Evolutionary conservation across 2,329 filamentous ascomycete genomes (phyloP), one percentile per base, ranked within the genome.

Genomic region (Harringtonia lauricola): DNA sequence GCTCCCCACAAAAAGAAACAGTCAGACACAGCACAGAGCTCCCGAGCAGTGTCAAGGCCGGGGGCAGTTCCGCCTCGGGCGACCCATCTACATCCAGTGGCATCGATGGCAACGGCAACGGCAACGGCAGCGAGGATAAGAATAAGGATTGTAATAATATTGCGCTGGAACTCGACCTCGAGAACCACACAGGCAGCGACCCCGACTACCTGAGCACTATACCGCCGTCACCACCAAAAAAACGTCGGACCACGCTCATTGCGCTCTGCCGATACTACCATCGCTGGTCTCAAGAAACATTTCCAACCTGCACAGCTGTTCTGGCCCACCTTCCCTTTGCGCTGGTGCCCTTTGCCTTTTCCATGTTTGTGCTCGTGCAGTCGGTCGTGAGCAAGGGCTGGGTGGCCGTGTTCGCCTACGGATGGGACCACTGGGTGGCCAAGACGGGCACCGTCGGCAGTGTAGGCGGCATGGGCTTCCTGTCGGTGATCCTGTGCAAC

Each of bases 301-400:
- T 86, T 39, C 83, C 83, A 0, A 86, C 81, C 0, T 74, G 75
- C 2, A 75, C 76, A 18, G 74, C 77, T 0, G 81, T 86, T 0
- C 57, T 81, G 7, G 61, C 71, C 0, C 80, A 84, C 55, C 64
- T 87, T 2, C 83, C 83, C 0, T 74, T 82, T 42, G 71, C 79
- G 0, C 69, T 86, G 0, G 67, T 87, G 0, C 82, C 83, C 0
- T 86, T 86, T 52, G 77, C 81, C 0, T 78, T 87, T 44, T 68
- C 72, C 48, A 86, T 86, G 82, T 86, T 86, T 48, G 70, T 86
- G 10, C 70, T 87, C 0, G 82, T 86, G 0, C 81, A 87, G 54
- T 81, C 72, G 0, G 61, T 87, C 2, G 81, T 83, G 0, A 84
- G 78, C 0, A 86, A 83, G 49, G 82, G 83, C 12, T 86, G 83